Evolutionary conservation across 192 early-diverging fungal genomes (phyloP).

Genomic region (Mortierella antarctica): DNA sequence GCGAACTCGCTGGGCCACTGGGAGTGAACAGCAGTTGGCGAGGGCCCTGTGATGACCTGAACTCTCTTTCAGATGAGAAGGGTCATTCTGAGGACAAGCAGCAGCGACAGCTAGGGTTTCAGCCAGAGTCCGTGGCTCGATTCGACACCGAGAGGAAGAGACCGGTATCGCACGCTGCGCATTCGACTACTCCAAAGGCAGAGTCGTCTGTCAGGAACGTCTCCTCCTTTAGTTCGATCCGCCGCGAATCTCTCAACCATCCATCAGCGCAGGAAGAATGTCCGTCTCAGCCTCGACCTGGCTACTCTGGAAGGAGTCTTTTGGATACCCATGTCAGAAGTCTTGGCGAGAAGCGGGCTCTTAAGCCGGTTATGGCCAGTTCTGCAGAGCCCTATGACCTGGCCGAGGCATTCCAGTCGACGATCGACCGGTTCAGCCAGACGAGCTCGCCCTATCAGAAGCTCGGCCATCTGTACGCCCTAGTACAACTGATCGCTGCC

Average conservation of each 20-base stretch:
- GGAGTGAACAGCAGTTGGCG: no score
- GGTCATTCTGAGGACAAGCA: not conserved
- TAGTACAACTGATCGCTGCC: slow-evolving; percentile 52
- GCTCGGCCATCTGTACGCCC: slow-evolving; percentile 41
- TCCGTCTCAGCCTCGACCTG: not conserved
- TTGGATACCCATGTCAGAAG: slow-evolving; percentile 7
- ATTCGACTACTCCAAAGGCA: not conserved
- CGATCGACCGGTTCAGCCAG: slow-evolving; percentile 43
- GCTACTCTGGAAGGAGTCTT: slow-evolving; percentile 10
- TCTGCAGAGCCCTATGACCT: slow-evolving; percentile 29
- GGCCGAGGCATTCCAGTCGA: slow-evolving; percentile 27
- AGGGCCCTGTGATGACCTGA: no score
- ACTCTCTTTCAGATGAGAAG: no score
- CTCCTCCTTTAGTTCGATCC: no score
- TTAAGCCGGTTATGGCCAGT: no score
- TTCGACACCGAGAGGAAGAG: not conserved
- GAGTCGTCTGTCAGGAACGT: no score
- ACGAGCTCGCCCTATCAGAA: slow-evolving; percentile 55
- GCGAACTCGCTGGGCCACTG: no score
- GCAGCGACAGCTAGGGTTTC: not conserved
- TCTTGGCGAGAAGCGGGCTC: not conserved
- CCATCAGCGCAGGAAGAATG: no score
- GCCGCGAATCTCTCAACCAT: no score
- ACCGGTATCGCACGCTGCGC: not conserved
- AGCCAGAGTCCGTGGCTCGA: not conserved